Conservation (phyloP, 176 grass and related monocot genomes). For the Ananas comosus region DNA sequence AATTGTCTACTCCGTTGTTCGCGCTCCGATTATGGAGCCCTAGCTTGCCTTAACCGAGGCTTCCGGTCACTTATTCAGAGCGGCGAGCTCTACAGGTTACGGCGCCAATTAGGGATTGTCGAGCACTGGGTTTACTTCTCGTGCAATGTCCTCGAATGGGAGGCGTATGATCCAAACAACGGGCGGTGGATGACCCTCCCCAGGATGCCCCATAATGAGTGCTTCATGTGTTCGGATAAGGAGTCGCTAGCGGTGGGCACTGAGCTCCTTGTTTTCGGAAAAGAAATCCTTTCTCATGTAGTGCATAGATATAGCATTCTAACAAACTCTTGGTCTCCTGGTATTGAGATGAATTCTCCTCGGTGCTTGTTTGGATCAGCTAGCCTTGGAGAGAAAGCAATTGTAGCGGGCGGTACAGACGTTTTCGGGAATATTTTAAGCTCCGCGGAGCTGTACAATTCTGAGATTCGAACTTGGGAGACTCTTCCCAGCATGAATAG, state of each 20-base stretch:
- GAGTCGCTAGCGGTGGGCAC: conserved; percentile 89
- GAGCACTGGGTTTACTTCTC: conserved; percentile 99
- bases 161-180: conserved; percentile 77
- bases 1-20: conserved; percentile 67
- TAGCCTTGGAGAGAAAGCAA: conserved; percentile 77
- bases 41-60: conserved; percentile 54
- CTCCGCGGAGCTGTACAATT: conserved; percentile 84
- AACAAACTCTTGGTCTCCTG: conserved; percentile 76
- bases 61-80: conserved; percentile 58
- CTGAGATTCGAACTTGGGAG: conserved; percentile 61
- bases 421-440: conserved; percentile 41
- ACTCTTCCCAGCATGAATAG: conserved; percentile 81
- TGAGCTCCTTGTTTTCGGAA: conserved; percentile 90
- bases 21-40: conserved; percentile 69
- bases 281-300: conserved; percentile 60
- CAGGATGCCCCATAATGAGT: conserved; percentile 85
- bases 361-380: conserved; percentile 96
- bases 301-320: conserved; percentile 89
- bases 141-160: conserved; percentile 85
- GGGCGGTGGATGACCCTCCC: conserved; percentile 79
- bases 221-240: conserved; percentile 87
- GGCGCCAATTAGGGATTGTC: conserved; percentile 50
- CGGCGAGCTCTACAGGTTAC: conserved; percentile 67
- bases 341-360: conserved; percentile 79
- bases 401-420: conserved; percentile 83